phyloP scores from a whole-genome alignment of 176 grass and related monocot species.

The Oryza longistaminata region DNA sequence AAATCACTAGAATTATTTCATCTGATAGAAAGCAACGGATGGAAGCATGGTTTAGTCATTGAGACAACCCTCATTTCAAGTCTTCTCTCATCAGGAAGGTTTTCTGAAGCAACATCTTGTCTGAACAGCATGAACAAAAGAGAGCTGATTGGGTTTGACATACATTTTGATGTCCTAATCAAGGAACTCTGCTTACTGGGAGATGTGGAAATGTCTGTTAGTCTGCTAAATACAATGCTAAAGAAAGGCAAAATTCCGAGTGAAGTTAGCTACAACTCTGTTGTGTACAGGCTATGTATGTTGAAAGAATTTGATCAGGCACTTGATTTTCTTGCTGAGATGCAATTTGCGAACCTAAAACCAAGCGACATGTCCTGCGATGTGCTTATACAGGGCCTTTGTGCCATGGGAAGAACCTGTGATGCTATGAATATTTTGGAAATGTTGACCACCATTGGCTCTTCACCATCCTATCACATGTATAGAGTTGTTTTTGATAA shows the following conservation, averaged over 20 bases:
- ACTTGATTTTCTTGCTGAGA: conserved; percentile 72
- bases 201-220: conserved; percentile 60
- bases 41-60: conserved; percentile 71
- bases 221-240: conserved; percentile 73
- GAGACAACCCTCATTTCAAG: conserved; percentile 42
- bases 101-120: conserved; percentile 63
- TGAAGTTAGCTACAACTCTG: conserved; percentile 64
- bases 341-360: conserved; percentile 57
- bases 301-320: conserved; percentile 64
- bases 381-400: conserved; percentile 68
- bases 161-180: conserved; percentile 58
- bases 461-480: conserved; percentile 59
- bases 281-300: conserved; percentile 51
- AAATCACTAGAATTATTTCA: conserved; percentile 76
- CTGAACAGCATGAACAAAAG: conserved; percentile 52
- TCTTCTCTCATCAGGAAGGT: conserved; percentile 60
- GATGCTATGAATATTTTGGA: conserved; percentile 71
- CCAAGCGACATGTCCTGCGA: conserved; percentile 53
- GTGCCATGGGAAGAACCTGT: conserved; percentile 55
- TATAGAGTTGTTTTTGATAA: conserved; percentile 79
- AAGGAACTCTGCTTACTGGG: conserved; percentile 61
- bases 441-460: conserved; percentile 48
- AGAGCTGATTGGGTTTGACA: conserved; percentile 31
- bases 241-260: conserved; percentile 62
- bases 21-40: conserved; percentile 52